Evolutionary conservation across 2,329 filamentous ascomycete genomes (phyloP).

Genomic region (Didymella segeticola): DNA sequence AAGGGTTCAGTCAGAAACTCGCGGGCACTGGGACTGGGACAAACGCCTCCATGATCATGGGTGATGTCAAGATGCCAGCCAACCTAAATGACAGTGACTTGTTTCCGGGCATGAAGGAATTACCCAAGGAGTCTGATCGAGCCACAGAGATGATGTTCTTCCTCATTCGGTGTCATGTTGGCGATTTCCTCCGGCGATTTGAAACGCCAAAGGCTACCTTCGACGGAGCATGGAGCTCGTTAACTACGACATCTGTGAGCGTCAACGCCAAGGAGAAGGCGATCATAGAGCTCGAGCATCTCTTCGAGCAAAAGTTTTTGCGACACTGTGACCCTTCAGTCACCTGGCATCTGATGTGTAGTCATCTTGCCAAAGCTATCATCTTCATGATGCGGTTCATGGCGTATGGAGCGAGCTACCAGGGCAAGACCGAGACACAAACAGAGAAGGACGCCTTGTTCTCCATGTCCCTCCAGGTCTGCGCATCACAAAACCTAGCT

Average conservation of each 20-base stretch:
- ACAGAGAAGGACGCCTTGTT: conserved; percentile 52
- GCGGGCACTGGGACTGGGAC: conserved; percentile 55
- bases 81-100: conserved; percentile 63
- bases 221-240: conserved; percentile 33
- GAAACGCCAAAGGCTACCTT: conserved; percentile 23
- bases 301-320: conserved; percentile 50
- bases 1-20: conserved; percentile 62
- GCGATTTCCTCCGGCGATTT: conserved; percentile 46
- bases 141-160: conserved; percentile 60
- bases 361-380: conserved; percentile 53
- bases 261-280: conserved; percentile 38
- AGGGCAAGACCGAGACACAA: conserved; percentile 40
- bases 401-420: conserved; percentile 54
- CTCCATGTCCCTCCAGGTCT: conserved; percentile 49
- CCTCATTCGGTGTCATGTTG: conserved; percentile 52
- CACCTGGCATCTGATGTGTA: conserved; percentile 55
- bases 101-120: conserved; percentile 52
- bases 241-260: conserved; percentile 29
- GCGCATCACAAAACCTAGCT: conserved; percentile 51
- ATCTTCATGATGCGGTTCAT: conserved; percentile 52
- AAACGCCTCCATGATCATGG: conserved; percentile 51
- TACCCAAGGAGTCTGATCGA: conserved; percentile 51
- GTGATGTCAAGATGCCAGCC: conserved; percentile 58
- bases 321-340: conserved; percentile 45
- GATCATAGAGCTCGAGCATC: conserved; percentile 52